Conservation (phyloP, 495 filamentous ascomycete genomes). For the Penicillium arizonense region DNA sequence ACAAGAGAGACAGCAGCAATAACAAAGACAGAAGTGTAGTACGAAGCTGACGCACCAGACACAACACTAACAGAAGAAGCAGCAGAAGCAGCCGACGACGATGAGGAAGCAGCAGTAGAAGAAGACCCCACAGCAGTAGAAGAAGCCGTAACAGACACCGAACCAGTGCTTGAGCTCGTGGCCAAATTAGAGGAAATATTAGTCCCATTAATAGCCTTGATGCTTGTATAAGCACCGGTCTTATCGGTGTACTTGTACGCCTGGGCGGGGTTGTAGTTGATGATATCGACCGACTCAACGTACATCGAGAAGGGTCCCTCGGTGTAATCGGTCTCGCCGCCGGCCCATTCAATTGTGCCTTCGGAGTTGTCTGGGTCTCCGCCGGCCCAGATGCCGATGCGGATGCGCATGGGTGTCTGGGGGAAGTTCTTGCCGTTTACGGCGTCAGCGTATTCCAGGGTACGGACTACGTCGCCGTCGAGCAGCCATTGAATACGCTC, state of each 20-base stretch:
- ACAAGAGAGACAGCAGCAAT: background rate
- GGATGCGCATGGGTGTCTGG: conserved; percentile 86
- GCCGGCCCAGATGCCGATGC: conserved; percentile 84
- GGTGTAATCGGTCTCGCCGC: conserved; percentile 70
- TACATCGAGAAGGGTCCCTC: conserved; percentile 77
- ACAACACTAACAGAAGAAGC: conserved; percentile 1
- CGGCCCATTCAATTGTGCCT: conserved; percentile 71
- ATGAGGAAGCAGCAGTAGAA: background rate
- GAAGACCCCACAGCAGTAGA: background rate
- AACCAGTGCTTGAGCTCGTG: conserved; percentile 3
- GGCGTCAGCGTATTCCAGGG: conserved; percentile 56
- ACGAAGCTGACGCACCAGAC: background rate
- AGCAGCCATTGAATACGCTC: conserved; percentile 76
- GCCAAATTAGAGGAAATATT: conserved; percentile 8
- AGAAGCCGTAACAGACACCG: background rate
- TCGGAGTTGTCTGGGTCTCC: conserved; percentile 70
- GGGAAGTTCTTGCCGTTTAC: conserved; percentile 74
- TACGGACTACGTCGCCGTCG: conserved; percentile 73
- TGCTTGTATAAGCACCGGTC: conserved; percentile 68
- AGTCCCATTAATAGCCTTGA: conserved; percentile 48
- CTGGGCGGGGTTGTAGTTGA: conserved; percentile 40
- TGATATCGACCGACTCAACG: conserved; percentile 57
- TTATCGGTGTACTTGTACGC: conserved; percentile 68
- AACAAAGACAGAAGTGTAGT: background rate
- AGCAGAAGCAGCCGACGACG: background rate